phyloP scores from a whole-genome alignment of 768 basidiomycete genomes.

The Rhodocollybia butyracea region DNA sequence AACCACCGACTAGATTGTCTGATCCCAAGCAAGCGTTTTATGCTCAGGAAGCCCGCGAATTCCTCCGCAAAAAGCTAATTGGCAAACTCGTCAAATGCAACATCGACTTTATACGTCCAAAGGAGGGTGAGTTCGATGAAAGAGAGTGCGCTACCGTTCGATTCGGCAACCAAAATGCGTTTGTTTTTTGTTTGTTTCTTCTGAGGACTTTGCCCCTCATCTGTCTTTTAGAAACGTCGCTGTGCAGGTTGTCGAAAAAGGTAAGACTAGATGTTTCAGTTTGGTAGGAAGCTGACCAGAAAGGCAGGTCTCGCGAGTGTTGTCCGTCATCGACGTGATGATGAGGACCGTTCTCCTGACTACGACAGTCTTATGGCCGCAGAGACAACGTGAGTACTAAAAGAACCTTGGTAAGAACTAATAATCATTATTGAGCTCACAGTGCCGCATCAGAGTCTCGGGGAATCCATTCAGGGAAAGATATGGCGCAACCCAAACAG shows the following conservation, averaged over 20 bases:
- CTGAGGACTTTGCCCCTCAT: background rate
- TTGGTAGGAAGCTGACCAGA: background rate
- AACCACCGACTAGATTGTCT: conserved; percentile 51
- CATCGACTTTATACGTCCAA: conserved; percentile 87
- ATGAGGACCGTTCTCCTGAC: conserved; percentile 94
- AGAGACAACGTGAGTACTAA: conserved; percentile 73
- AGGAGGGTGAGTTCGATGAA: conserved; percentile 92
- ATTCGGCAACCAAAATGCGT: conserved; percentile 80
- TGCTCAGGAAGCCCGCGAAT: conserved; percentile 91
- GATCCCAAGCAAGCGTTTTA: conserved; percentile 87
- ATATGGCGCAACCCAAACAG: conserved; percentile 70
- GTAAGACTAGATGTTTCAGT: conserved; percentile 22
- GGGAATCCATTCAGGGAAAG: conserved; percentile 93
- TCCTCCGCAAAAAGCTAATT: conserved; percentile 87
- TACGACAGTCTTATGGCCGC: conserved; percentile 95
- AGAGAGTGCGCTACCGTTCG: conserved; percentile 89
- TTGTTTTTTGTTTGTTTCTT: conserved; percentile 29
- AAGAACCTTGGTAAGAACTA: background rate
- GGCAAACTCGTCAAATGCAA: conserved; percentile 83
- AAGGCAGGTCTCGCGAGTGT: conserved; percentile 59
- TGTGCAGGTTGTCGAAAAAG: conserved; percentile 91
- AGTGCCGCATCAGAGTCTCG: conserved; percentile 77
- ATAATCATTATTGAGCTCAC: conserved; percentile 11
- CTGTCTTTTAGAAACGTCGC: conserved; percentile 71
- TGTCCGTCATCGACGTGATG: conserved; percentile 90